Evolutionary conservation across 345 rosid genomes (phyloP), one percentile per base, ranked within the genome.

Genomic region (Clarkia xantiana): DNA sequence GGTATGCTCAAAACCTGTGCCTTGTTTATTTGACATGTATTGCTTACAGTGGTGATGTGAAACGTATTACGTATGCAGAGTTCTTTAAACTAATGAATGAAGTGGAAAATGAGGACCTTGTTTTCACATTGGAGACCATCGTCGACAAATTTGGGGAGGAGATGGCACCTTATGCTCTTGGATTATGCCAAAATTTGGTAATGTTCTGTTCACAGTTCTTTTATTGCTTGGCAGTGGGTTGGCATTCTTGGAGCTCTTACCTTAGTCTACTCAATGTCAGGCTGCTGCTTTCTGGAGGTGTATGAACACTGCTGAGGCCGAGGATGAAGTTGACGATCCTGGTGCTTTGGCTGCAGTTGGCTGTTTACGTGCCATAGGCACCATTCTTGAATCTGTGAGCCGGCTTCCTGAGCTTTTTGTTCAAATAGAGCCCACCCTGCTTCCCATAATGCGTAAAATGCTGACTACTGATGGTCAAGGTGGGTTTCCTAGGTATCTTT

Each of bases 381-480:
- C 96, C 29, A 84, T 87, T 64, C 96, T 87, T 41, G 94, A 87
- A 67, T 87, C 96, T 58, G 84, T 87, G 55, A 84, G 91, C 73
- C 70, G 91, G 62, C 91, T 87, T 63, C 91, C 96, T 55, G 80
- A 79, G 54, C 91, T 87, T 36, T 87, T 87, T 67, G 68, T 79
- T 61, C 86, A 84, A 71, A 60, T 87, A 61, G 96, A 87, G 70
- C 88, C 96, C 40, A 87, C 81, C 15, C 60, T 87, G 68, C 88
- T 87, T 62, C 96, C 94, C 38, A 77, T 87, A 65, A 81, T 84
- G 96, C 88, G 73, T 62, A 79, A 75, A 68, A 87, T 87, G 96
- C 57, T 87, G 81, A 87, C 99, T 53, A 78, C 90, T 15, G 99
- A 84, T 67, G 99, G 99, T 49, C 95, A 84, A 71, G 99, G 99